phyloP scores from a whole-genome alignment of 2,329 filamentous ascomycete species.

The Lasiodiplodia citricola region DNA sequence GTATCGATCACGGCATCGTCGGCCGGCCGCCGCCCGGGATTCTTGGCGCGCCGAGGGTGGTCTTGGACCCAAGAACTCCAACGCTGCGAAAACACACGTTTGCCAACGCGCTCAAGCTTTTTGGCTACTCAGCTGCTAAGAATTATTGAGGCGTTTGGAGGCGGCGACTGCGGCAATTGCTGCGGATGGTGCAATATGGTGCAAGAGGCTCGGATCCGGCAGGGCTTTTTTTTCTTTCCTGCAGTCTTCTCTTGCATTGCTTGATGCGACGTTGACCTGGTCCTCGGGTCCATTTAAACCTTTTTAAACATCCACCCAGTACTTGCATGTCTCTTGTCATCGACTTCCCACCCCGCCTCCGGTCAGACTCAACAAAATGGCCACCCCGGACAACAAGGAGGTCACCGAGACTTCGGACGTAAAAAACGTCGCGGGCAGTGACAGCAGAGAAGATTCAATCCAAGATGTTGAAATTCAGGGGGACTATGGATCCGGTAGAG shows the following conservation, averaged over 20 bases:
- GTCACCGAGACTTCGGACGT: neutral
- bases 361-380: neutral
- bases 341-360: neutral
- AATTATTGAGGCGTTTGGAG: neutral
- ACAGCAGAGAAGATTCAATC: slow-evolving; percentile 8
- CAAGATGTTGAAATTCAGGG: slow-evolving; percentile 8
- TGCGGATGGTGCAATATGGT: slow-evolving; percentile 22
- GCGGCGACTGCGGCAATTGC: neutral
- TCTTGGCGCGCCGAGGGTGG: slow-evolving; percentile 10
- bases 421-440: neutral
- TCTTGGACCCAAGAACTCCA: neutral
- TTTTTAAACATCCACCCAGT: neutral
- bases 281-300: neutral
- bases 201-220: slow-evolving; percentile 5
- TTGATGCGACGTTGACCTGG: slow-evolving; percentile 9
- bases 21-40: neutral
- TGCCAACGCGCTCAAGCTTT: slow-evolving; percentile 19
- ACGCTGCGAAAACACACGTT: neutral
- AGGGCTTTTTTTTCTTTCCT: slow-evolving; percentile 2
- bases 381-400: slow-evolving; percentile 3
- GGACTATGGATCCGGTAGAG: neutral
- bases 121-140: slow-evolving; percentile 10
- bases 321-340: neutral
- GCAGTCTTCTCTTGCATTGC: neutral
- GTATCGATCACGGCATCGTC: slow-evolving; percentile 17